Evolutionary conservation across 1,284 basidiomycete species (phyloP), one percentile per base, ranked within the genome.

Genomic region (Ceratobasidium sp.): DNA sequence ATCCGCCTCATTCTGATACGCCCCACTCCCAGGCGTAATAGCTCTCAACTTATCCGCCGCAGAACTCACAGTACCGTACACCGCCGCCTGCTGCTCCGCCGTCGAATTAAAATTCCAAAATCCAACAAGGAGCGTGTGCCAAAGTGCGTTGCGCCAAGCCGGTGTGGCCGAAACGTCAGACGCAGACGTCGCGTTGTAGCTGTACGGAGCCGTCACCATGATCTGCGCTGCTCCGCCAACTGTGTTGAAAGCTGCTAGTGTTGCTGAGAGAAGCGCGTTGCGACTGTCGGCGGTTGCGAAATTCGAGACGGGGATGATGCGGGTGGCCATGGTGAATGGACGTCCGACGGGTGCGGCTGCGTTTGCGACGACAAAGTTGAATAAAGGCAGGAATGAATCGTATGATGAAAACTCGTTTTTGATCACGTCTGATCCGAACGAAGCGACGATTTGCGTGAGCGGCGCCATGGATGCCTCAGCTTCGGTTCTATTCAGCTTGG

Each of bases 1-100:
- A 81, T 91, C 89, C 6, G 86, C 89, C 82, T 91, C 90, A 79
- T 90, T 91, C 89, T 89, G n/a, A 56, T 56, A 56, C 10, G 54
- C 54, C 1, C 54, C 54, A 28, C 54, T 23, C 9, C 23, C n/a
- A 0, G 54, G 54, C 1, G 78, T 79, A 44, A 79, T 52, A 15
- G 64, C 70, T 13, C 78, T 56, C 52, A 79, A 67, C 69, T 67
- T 74, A 54, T 79, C 71, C 6, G 62, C 57, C 17, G 78, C 78
- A 15, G 77, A 64, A 28, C 75, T 77, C n/a, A 79, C 78, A 9
- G 68, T 61, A 38, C 69, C 77, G 44, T 78, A 78, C 48, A 74
- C 73, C 50, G 50, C 61, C 26, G 59, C 59, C 40, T 75, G 71
- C 40, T 75, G 71, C 1, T 75, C 71, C 26, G 61, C 59, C 48